These are phyloP conservation scores for Fusarium oxysporum DNA, from an alignment of 2,329 filamentous ascomycete genomes.

Conservation along the genomic window DNA sequence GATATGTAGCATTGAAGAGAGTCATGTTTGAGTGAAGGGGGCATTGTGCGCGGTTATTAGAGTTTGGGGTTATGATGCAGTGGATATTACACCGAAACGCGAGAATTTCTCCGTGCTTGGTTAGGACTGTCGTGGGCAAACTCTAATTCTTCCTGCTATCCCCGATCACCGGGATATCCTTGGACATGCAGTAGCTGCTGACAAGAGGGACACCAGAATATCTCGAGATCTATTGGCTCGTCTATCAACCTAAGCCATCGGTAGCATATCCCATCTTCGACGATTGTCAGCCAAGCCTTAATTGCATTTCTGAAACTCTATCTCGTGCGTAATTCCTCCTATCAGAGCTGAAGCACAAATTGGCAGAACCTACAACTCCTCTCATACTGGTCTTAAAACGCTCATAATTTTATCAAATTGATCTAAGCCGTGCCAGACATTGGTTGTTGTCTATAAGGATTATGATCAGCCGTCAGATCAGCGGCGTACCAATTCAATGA, in stretches of 20 bases:
- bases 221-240: neutral
- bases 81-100: neutral
- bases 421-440: neutral
- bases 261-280: neutral
- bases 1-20: neutral
- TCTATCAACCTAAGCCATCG: neutral
- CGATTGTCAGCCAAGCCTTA: accelerated
- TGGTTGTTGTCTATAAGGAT: neutral
- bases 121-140: neutral
- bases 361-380: accelerated
- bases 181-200: neutral
- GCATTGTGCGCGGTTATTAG: neutral
- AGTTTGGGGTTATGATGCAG: neutral
- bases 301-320: accelerated
- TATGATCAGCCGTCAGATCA: neutral
- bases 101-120: neutral
- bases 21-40: too few relatives aligned
- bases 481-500: neutral
- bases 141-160: neutral
- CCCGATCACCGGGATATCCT: neutral
- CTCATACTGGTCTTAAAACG: accelerated
- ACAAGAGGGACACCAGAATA: neutral
- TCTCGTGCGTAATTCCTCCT: accelerated
- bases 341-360: too few relatives aligned
- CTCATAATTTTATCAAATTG: neutral